Evolutionary conservation across 495 filamentous ascomycete genomes (phyloP), one percentile per base, ranked within the genome.

Genomic region (Annulohypoxylon moriforme): DNA sequence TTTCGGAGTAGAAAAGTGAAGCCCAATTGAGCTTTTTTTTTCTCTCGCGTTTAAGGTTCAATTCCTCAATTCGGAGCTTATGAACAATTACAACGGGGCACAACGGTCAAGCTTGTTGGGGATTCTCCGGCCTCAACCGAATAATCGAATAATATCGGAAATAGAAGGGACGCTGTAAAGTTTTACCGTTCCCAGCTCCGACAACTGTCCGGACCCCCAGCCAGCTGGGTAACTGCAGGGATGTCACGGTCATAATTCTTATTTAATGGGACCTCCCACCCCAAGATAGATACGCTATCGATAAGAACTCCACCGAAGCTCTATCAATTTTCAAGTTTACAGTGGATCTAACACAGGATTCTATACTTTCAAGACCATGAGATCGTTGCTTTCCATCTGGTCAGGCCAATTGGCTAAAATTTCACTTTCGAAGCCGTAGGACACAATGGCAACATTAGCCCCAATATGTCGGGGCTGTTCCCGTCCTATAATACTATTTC

Each of bases 1-100:
- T 67, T 67, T 55, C 62, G 33, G 47, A 47, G 42, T 34, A 71
- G 64, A 71, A 73, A 74, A 25, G 31, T 66, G 71, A 72, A 71
- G 68, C 79, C 80, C 81, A 76, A 80, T 76, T 77, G 78, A 80
- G 75, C 64, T 58, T 67, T 70, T 74, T 73, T 60, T 59, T 7
- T 33, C 20, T 57, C 31, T 58, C 50, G 44, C n/a, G n/a, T n/a
- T 63, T 57, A 27, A 63, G 24, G 55, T 44, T 50, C 20, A 14
- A 31, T 50, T 6, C 27, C 34, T 25, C 36, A 61, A 52, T 70
- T 74, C 63, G 73, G 71, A 68, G 71, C 71, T 78, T 78, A 67
- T 59, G 64, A 66, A 64, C 27, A 67, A 62, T 33, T 44, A 38
- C 14, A 57, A 58, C 27, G 66, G 69, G 59, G 18, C 36, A 38